Base-by-base conservation (phyloP, 108 stramenopile species). In the Stephanodiscus triporus region DNA sequence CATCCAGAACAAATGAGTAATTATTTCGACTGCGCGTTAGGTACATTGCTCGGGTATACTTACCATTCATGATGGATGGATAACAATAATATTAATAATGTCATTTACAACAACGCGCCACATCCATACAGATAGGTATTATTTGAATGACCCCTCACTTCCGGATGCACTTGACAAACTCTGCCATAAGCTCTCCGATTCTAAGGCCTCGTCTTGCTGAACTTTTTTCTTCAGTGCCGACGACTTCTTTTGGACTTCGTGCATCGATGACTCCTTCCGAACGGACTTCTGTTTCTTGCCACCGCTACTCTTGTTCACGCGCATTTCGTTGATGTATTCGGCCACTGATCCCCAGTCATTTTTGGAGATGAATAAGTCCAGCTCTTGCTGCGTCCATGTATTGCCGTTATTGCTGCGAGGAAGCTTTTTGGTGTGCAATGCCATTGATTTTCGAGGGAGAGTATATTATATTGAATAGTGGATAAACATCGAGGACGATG, bases 341-440 rank as follows among this genome's bases (percentile, higher is more conserved):
- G 88, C 63, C 4, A 93, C 92, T 11, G 89, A 87, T 22, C 76
- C 79, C 92, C 92, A 93, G 68, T 93, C 88, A 59, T 93, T 86
- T 42, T 88, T 84, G 45, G 92, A 83, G 60, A 93, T 93, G 61
- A 89, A 89, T 24, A 60, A 83, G 70, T 93, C 92, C 9, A 93
- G 60, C 40, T 90, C 89, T 60, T 80, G 82, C 55, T 90, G 86
- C 9, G 84, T 84, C 86, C 85, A 90, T 4, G 77, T 59, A 43
- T 74, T 82, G 34, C 32, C 49, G 22, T 50, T 48, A 9, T 51
- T 38, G 29, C 43, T 53, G 24, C 59, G 22, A 32, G 62, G n/a
- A 34, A 14, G 54, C 6, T 27, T 27, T 40, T 45, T 69, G 51
- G 13, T 50, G 48, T 32, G 49, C 20, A 30, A 30, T 24, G 22